Conservation (phyloP, 2,329 filamentous ascomycete genomes). For the Mycosphaerella arachidis region DNA sequence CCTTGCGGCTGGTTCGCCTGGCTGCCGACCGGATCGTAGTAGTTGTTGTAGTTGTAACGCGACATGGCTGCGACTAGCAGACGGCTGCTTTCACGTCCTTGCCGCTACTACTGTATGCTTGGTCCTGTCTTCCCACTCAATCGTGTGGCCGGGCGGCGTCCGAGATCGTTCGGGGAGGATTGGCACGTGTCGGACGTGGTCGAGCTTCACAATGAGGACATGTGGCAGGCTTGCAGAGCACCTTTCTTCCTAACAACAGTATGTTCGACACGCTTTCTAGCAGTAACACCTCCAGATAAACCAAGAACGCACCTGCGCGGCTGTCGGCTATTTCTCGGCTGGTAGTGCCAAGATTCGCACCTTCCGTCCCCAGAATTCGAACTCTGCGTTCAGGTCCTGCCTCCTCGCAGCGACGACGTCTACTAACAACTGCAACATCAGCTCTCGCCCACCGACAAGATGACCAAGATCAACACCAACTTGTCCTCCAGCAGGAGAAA, state of each 20-base stretch:
- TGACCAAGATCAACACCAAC: slow-evolving; percentile 66
- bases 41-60: slow-evolving; percentile 29
- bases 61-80: slow-evolving; percentile 17
- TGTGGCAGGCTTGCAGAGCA: not conserved
- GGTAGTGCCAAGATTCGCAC: not conserved
- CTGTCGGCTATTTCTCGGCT: not conserved
- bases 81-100: not conserved
- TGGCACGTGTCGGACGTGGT: not conserved
- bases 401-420: slow-evolving; percentile 19
- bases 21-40: slow-evolving; percentile 33
- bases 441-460: slow-evolving; percentile 44
- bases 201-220: not conserved
- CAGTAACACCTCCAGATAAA: not conserved
- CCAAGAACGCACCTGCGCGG: not conserved
- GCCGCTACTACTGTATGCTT: not conserved
- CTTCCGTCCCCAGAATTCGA: not conserved
- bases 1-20: slow-evolving; percentile 25
- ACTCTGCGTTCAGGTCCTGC: not conserved
- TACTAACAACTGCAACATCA: slow-evolving; percentile 15
- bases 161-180: not conserved
- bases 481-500: slow-evolving; percentile 87
- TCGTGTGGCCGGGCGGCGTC: not conserved
- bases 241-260: not conserved
- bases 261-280: not conserved
- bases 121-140: not conserved